Conservation (phyloP, 257 asterid genomes). For the Solanum arcanum region DNA sequence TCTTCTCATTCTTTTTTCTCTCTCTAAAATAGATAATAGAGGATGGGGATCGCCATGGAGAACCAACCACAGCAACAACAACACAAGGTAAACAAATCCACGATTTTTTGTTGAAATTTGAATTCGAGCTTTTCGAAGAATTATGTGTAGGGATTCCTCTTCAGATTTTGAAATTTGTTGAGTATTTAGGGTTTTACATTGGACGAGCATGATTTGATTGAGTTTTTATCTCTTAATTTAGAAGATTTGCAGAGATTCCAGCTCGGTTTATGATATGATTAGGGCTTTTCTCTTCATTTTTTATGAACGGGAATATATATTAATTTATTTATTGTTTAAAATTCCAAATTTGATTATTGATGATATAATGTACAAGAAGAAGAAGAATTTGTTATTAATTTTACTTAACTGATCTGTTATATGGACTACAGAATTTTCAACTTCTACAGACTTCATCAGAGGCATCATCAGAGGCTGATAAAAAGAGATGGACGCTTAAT, state of each 20-base stretch:
- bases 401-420: neutral
- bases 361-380: neutral
- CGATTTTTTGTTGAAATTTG: neutral
- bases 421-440: neutral
- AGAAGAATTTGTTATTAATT: neutral
- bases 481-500: constrained; percentile 61
- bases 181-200: neutral
- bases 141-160: neutral
- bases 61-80: constrained; percentile 28
- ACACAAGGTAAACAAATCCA: constrained; percentile 24
- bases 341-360: neutral
- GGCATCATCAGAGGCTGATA: constrained; percentile 39
- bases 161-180: neutral
- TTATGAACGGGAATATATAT: neutral
- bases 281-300: neutral
- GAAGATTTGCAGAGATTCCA: neutral
- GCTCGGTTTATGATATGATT: neutral
- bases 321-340: neutral
- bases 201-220: neutral
- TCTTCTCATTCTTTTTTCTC: neutral
- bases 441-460: constrained; percentile 34
- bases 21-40: neutral
- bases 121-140: neutral
- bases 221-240: neutral
- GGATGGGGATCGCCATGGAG: constrained; percentile 50